Evolutionary conservation across 306 rosid species (phyloP), one percentile per base, ranked within the genome.

Genomic region (Potentilla sterilis): DNA sequence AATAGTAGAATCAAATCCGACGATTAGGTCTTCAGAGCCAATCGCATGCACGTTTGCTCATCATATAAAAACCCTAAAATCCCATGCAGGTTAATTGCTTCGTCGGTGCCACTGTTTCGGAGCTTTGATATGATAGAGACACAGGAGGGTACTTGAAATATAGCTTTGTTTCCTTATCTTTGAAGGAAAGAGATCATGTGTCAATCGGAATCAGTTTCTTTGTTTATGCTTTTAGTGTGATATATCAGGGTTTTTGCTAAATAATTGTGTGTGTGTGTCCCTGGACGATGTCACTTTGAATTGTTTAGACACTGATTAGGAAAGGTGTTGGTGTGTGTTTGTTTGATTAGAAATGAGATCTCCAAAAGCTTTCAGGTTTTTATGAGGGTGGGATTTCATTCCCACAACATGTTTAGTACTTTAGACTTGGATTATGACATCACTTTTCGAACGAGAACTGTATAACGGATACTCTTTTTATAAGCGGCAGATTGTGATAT

Each of bases 171-270:
- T 44, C 38, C 78, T 81, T 71, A 37, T 76, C 81, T 81, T 81
- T 70, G 74, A 81, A 81, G 84, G 51, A 59, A 81, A 76, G 75
- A 52, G 66, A 76, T 76, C 46, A 63, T 43, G 35, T 51, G 59
- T 42, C 80, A 49, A 70, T 80, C 64, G 34, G 62, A 65, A 0
- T 38, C 69, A 4, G 69, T 37, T 65, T 65, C 69, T 19, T 67
- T 16, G 43, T 35, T 16, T 9, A 21, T 79, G 52, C 12, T 54
- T 54, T 44, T 18, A 18, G 13, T n/a, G 47, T 47, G 18, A 13
- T n/a, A 48, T 12, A 61, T 14, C n/a, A 24, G 4, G 35, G 37
- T 28, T 37, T 28, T 7, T 37, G 24, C 46, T 16, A 6, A 48
- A 32, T 41, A 40, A 21, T 21, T 55, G 61, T n/a, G 69, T 63